Percentiles rank a stretch among this genome's conserved stretches.
Conservation (phyloP, 306 rosid species). For the Clitoria ternatea region DNA sequence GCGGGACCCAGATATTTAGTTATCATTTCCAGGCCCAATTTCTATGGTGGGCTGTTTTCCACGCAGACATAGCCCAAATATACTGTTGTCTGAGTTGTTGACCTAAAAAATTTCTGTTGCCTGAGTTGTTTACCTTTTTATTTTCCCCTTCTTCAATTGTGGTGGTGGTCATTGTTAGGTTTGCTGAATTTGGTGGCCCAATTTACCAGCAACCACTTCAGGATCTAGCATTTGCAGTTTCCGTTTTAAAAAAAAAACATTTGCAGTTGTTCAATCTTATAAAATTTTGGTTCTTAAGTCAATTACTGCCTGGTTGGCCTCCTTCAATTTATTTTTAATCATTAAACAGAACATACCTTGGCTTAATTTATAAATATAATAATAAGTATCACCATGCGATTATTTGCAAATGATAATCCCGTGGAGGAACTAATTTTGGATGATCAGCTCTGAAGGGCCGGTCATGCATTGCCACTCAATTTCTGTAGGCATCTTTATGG, state of each 20-base stretch:
- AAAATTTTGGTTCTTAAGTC: constrained; percentile 69
- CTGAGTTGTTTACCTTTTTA: too few relatives aligned
- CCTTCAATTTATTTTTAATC: constrained; percentile 24
- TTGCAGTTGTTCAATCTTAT: constrained; percentile 93
- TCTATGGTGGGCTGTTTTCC: too few relatives aligned
- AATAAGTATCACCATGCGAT: constrained; percentile 9
- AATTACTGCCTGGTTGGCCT: constrained; percentile 92
- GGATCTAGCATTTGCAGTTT: constrained; percentile 93
- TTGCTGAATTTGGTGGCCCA: constrained; percentile 86
- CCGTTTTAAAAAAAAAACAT: too few relatives aligned
- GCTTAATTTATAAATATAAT: neutral
- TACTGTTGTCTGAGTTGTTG: too few relatives aligned
- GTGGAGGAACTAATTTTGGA: constrained; percentile 98
- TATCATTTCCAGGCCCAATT: too few relatives aligned
- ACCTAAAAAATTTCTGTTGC: too few relatives aligned
- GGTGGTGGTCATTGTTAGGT: too few relatives aligned
- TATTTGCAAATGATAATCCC: constrained; percentile 56
- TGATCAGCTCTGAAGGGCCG: constrained; percentile 97
- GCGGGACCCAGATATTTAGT: too few relatives aligned
- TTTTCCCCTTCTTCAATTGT: too few relatives aligned
- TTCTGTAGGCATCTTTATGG: neutral
- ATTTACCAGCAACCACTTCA: constrained; percentile 73
- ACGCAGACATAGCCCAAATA: too few relatives aligned
- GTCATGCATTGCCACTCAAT: constrained; percentile 69
- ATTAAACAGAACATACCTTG: neutral